Percentiles rank a stretch among this genome's conserved stretches.
Conservation (phyloP, 2,329 filamentous ascomycete species). For the Macrophomina pseudophaseolina region DNA sequence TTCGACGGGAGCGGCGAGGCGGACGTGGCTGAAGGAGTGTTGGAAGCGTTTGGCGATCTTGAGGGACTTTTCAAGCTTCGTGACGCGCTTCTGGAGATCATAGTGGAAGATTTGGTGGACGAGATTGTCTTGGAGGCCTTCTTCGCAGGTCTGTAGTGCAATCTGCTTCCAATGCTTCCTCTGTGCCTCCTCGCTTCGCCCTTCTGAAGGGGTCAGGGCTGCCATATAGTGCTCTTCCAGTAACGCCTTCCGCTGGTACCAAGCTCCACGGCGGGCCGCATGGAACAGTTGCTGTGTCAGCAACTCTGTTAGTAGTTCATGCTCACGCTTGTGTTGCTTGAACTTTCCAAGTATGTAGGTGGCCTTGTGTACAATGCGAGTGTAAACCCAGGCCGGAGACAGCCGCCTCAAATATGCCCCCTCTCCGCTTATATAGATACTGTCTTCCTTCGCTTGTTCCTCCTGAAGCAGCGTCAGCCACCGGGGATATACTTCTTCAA, state of each 20-base stretch:
- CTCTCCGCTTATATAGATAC: slow-evolving; percentile 79
- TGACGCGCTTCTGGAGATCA: slow-evolving; percentile 90
- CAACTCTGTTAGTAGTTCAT: slow-evolving; percentile 74
- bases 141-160: slow-evolving; percentile 81
- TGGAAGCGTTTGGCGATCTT: slow-evolving; percentile 84
- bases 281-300: slow-evolving; percentile 85
- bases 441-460: slow-evolving; percentile 78
- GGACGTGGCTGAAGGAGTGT: slow-evolving; percentile 90
- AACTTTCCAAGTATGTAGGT: slow-evolving; percentile 73
- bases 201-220: slow-evolving; percentile 57
- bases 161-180: slow-evolving; percentile 83
- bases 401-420: slow-evolving; percentile 88
- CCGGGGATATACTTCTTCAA: slow-evolving; percentile 76
- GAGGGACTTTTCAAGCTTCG: slow-evolving; percentile 84
- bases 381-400: slow-evolving; percentile 91
- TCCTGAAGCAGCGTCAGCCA: slow-evolving; percentile 77
- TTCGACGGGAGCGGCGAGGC: slow-evolving; percentile 75
- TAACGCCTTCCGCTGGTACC: slow-evolving; percentile 95
- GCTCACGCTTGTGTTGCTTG: slow-evolving; percentile 79
- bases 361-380: slow-evolving; percentile 88
- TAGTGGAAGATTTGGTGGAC: slow-evolving; percentile 94
- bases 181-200: slow-evolving; percentile 61
- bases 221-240: slow-evolving; percentile 96
- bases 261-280: slow-evolving; percentile 79
- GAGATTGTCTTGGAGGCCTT: slow-evolving; percentile 82